phyloP scores from a whole-genome alignment of 1,139 yeast species.

The Suhomyces bribrorum region DNA sequence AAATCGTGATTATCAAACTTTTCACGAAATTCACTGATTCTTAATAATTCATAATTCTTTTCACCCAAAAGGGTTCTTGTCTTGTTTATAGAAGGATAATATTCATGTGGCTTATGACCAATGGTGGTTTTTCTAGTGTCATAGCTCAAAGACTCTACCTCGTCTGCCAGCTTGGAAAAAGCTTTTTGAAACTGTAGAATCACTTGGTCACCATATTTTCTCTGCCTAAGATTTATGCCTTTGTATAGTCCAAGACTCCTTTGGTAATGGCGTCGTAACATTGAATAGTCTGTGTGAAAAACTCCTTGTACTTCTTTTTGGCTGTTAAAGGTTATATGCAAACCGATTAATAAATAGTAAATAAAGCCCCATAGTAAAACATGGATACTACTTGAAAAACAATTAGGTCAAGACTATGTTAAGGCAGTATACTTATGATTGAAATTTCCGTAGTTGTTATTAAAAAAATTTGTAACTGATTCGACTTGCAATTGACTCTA shows the following conservation, averaged over 20 bases:
- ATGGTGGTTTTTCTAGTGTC: constrained; percentile 12
- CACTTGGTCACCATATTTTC: background rate
- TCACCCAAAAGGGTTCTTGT: constrained; percentile 11
- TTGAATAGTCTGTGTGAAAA: too few species aligned
- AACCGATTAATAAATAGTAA: too few species aligned
- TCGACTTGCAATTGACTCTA: background rate
- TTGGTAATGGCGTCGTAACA: background rate
- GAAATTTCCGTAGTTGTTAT: too few species aligned
- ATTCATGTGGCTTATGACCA: constrained; percentile 8
- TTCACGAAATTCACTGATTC: constrained; percentile 23
- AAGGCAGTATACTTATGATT: too few species aligned
- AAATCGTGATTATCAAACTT: constrained; percentile 23
- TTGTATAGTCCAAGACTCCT: background rate
- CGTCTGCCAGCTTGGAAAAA: constrained; percentile 1
- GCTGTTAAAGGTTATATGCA: too few species aligned
- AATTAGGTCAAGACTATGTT: too few species aligned
- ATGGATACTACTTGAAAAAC: too few species aligned
- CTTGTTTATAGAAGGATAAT: constrained; percentile 23
- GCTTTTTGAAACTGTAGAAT: background rate
- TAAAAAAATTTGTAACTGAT: too few species aligned
- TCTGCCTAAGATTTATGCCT: background rate
- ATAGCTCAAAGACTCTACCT: constrained; percentile 12
- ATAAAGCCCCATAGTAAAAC: too few species aligned
- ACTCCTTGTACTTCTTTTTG: too few species aligned
- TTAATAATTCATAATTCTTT: constrained; percentile 7